These are phyloP conservation scores for Neurospora sp. DNA, from an alignment of 2,329 filamentous ascomycete genomes.

Conservation along the genomic window DNA sequence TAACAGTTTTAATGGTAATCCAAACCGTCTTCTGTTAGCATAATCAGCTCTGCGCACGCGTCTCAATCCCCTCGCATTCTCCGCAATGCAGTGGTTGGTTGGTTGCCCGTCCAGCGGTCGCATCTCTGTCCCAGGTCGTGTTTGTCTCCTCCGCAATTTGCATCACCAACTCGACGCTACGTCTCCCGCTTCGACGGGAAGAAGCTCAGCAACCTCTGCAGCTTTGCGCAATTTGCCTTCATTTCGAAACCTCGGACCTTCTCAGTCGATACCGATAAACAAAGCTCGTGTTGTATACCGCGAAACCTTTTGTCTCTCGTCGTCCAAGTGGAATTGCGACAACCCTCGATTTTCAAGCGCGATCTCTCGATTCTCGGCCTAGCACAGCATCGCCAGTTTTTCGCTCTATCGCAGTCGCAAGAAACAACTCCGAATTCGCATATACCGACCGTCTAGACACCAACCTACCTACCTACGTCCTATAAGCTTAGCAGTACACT, in stretches of 20 bases:
- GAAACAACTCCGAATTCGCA: too few relatives aligned
- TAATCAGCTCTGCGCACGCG: background rate
- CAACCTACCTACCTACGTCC: background rate
- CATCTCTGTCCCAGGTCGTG: background rate
- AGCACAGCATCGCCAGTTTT: background rate
- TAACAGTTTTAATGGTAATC: background rate
- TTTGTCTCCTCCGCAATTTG: background rate
- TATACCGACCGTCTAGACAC: background rate
- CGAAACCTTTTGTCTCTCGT: background rate
- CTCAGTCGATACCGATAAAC: background rate
- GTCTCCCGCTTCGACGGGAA: background rate
- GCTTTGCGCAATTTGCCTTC: background rate
- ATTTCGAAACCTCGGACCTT: background rate
- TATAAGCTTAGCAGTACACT: background rate
- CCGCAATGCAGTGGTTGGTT: background rate
- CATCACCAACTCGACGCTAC: background rate
- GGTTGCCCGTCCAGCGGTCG: background rate
- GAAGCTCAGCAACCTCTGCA: background rate
- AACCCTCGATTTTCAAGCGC: too few relatives aligned
- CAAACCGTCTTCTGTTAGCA: background rate
- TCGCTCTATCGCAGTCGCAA: background rate
- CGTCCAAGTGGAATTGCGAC: background rate
- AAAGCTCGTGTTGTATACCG: background rate
- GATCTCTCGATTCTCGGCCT: background rate
- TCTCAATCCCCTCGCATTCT: background rate